Evolutionary conservation across 2,329 filamentous ascomycete genomes (phyloP), one percentile per base, ranked within the genome.

Genomic region (Blastomyces parvus): DNA sequence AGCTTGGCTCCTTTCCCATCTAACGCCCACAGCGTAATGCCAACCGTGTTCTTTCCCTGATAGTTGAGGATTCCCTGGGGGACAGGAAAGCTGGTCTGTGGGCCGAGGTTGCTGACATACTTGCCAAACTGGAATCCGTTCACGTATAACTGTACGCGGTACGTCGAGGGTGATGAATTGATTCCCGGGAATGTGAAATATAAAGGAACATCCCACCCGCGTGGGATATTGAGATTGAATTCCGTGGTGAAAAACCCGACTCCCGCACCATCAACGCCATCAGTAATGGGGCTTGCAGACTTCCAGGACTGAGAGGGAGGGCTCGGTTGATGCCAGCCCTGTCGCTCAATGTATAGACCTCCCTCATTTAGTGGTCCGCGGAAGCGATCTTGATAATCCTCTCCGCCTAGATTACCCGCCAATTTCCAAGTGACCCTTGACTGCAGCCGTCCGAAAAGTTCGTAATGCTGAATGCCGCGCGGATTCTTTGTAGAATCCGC

Each of bases 111-210:
- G 70, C 84, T 86, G n/a, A 76, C 74, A 65, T 83, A 87, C 70
- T 86, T 86, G 2, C 84, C 85, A 66, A 86, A 91, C 72, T 91
- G 88, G 74, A 86, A 91, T 1, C 89, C 89, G 68, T 91, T 91
- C 55, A 91, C 85, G 69, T 83, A 91, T 7, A 91, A 74, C 68
- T 88, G 82, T 0, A 80, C 84, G 22, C 88, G 80, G 66, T 87
- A 88, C 6, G 76, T 72, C 13, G 65, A 38, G 83, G 87, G 50
- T 82, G 83, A 0, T 81, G 83, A 27, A 78, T 76, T 78, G 88
- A 88, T 67, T 60, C 76, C 76, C 0, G 68, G 70, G 64, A 85
- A 83, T 1, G 75, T 75, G 69, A 86, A 83, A 38, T 77, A 79
- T 17, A 85, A 69, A 0, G 83, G 82, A 30, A 85, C 79, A 67